These are phyloP conservation scores for Drosera capensis DNA, from an alignment of 148 eudicot species.

Conservation along the genomic window DNA sequence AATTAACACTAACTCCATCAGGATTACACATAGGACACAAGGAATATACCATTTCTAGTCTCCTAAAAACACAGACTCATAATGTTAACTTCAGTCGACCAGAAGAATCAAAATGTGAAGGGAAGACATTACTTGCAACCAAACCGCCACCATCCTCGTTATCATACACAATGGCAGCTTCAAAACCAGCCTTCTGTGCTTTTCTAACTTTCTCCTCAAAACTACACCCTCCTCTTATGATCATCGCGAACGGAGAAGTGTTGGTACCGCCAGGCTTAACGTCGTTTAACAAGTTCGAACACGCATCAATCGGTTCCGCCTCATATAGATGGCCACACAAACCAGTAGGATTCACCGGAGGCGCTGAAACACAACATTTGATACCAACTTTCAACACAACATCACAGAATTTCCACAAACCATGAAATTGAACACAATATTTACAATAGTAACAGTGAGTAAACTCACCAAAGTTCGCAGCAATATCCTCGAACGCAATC, in stretches of 20 bases:
- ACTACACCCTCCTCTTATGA: conserved; percentile 74
- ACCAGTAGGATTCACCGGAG: conserved; percentile 17
- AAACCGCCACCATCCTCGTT: conserved; percentile 38
- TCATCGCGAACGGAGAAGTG: conserved; percentile 40
- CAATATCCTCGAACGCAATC: no score
- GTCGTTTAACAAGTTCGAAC: conserved; percentile 42
- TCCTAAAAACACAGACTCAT: no score
- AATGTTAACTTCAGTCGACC: neutral
- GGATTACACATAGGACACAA: no score
- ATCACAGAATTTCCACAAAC: no score
- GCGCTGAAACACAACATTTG: neutral
- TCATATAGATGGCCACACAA: conserved; percentile 44
- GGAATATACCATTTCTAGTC: no score
- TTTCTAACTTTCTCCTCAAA: conserved; percentile 69
- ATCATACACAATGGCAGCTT: conserved; percentile 68
- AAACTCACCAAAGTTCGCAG: no score
- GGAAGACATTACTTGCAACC: conserved; percentile 63
- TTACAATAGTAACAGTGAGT: no score
- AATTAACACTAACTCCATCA: no score
- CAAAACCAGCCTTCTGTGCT: conserved; percentile 78
- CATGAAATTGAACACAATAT: no score
- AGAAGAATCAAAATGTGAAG: neutral
- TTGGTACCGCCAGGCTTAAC: conserved; percentile 16
- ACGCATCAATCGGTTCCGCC: conserved; percentile 79
- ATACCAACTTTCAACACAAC: no score